phyloP scores from a whole-genome alignment of 768 basidiomycete species.

The Solioccasus polychromus region DNA sequence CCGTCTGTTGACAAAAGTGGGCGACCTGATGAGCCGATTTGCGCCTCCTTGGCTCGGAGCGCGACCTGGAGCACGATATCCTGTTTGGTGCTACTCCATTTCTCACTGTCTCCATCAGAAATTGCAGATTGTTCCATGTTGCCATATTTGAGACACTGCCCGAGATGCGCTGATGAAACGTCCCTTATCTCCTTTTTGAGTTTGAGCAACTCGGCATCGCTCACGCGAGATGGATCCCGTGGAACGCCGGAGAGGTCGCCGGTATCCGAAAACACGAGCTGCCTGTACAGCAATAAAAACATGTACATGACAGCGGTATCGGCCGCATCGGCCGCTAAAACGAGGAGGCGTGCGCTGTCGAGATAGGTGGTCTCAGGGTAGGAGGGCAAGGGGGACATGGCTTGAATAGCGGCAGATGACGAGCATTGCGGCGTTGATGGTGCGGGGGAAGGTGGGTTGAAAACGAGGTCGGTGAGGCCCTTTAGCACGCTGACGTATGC shows the following conservation, averaged over 20 bases:
- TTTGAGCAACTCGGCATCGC: slow-evolving; percentile 51
- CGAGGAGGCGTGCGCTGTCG: slow-evolving; percentile 66
- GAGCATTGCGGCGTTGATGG: slow-evolving; percentile 32
- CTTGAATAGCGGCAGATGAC: slow-evolving; percentile 30
- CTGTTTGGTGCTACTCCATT: slow-evolving; percentile 54
- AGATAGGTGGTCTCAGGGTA: slow-evolving; percentile 82
- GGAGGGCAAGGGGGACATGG: slow-evolving; percentile 36
- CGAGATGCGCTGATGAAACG: slow-evolving; percentile 56
- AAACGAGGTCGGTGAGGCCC: slow-evolving; percentile 64
- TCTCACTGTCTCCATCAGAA: slow-evolving; percentile 42
- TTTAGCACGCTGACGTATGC: slow-evolving; percentile 55
- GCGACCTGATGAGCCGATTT: slow-evolving; percentile 25
- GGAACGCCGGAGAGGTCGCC: slow-evolving; percentile 28
- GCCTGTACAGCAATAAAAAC: slow-evolving; percentile 77
- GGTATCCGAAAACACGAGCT: slow-evolving; percentile 56
- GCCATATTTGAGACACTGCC: slow-evolving; percentile 49
- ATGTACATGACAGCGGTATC: slow-evolving; percentile 77
- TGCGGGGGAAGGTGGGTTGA: slow-evolving; percentile 46
- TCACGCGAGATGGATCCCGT: slow-evolving; percentile 39
- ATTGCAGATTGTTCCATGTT: slow-evolving; percentile 23
- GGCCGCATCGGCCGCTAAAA: slow-evolving; percentile 66
- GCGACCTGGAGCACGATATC: slow-evolving; percentile 77
- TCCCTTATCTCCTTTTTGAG: slow-evolving; percentile 78
- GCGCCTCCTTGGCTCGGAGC: slow-evolving; percentile 56
- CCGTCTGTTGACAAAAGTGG: slow-evolving; percentile 24